Evolutionary conservation across 2,329 filamentous ascomycete genomes (phyloP), one percentile per base, ranked within the genome.

Genomic region (Phialocephala subalpina): DNA sequence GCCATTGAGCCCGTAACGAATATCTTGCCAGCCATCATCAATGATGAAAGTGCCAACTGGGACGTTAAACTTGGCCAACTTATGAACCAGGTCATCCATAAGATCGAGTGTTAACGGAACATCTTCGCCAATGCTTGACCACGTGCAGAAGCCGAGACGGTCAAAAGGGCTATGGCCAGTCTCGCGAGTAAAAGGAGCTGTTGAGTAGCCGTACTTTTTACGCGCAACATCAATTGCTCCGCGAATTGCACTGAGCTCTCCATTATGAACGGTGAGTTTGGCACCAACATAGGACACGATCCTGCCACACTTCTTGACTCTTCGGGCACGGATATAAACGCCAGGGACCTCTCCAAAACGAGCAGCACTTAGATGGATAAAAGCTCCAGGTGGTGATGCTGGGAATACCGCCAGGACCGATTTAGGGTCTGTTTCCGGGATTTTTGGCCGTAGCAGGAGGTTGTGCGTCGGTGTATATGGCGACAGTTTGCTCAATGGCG

Each of bases 41-140:
- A 64, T 64, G 62, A 64, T 64, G 62, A 64, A 64, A 52, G 38
- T 64, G 27, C 62, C 62, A 36, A 64, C 47, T 49, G 62, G 62
- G 42, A 59, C 12, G 27, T 59, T 58, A 33, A 45, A 35, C 16
- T 52, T 47, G 38, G 53, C 36, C 25, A 64, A 33, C 27, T 25
- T 27, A 16, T 42, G 35, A 22, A 64, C 55, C 16, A 63, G 38
- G 25, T 63, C 29, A 40, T 52, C 38, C 56, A 63, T 47, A 58
- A 58, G 53, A 49, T 63, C 33, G 36, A 45, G 56, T 25, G 61
- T 63, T 22, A 58, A 40, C 18, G 53, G 61, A 38, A 63, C 61
- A 40, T 49, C 20, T 52, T 63, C 61, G 27, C 61, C 61, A 29
- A 63, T 58, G 22, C 35, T 35, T 22, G 53, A 63, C 61, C 61